A percentile compares a stretch with the other conserved stretches of the same genome.
Evolutionary conservation across 352 stramenopile genomes (phyloP).

Genomic region (Phytopythium cucurbitacearum): DNA sequence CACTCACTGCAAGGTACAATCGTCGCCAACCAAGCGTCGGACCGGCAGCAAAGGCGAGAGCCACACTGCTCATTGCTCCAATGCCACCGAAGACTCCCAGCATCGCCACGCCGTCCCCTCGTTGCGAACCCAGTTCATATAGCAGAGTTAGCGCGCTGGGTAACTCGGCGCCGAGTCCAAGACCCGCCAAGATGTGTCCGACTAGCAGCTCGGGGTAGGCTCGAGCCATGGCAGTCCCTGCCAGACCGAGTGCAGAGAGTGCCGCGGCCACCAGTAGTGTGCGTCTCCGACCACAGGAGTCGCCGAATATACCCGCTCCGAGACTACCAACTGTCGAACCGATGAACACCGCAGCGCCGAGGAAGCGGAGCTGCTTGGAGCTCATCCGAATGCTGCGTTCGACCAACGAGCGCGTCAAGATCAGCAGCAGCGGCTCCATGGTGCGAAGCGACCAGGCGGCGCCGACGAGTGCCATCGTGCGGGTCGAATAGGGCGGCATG

Average conservation of each 20-base stretch:
- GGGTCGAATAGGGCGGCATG: too few relatives aligned
- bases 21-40: not conserved
- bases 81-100: not conserved
- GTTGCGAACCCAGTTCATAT: not conserved
- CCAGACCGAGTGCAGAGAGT: conserved; percentile 1
- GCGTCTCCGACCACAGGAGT: not conserved
- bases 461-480: not conserved
- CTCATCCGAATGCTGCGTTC: conserved; percentile 6
- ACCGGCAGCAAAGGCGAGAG: not conserved
- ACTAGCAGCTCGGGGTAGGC: conserved; percentile 1
- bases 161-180: conserved; percentile 1
- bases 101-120: not conserved
- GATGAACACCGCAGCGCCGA: not conserved
- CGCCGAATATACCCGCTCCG: not conserved
- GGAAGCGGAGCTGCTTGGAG: conserved; percentile 1
- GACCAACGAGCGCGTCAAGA: not conserved
- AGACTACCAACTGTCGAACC: not conserved
- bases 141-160: not conserved
- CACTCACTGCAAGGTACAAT: not conserved
- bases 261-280: not conserved
- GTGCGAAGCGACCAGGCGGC: not conserved
- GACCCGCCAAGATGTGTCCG: not conserved
- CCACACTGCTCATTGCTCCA: not conserved
- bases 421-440: not conserved
- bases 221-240: not conserved